Evolutionary conservation across 2,329 filamentous ascomycete species (phyloP), one percentile per base, ranked within the genome.

Genomic region (Thelonectria discophora): DNA sequence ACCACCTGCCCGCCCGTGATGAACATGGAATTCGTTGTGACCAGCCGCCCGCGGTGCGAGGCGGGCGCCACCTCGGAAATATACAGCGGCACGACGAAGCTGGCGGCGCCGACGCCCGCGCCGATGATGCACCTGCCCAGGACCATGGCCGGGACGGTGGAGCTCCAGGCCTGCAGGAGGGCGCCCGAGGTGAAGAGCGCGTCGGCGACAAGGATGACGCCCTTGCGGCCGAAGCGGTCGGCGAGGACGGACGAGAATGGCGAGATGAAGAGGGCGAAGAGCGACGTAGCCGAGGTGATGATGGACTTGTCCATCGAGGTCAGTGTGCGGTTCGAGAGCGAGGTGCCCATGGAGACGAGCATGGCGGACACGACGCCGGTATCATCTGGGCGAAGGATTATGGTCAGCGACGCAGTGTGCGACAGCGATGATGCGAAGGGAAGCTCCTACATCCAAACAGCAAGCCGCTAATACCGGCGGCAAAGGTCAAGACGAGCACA

Each of bases 1-100:
- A 96, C 86, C 2, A 97, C 91, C 77, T 97, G 94, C 0, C 94
- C 94, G 11, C 91, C 81, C 0, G 94, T 97, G 58, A 97, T 90
- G 68, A 96, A 93, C 20, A 97, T 79, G 24, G 90, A 88, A 61
- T 92, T 89, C 58, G 95, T 86, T 1, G 93, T 96, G 4, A 97
- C 90, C 42, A 98, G 80, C 42, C 91, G 81, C 13, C 94, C 94
- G 56, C 94, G 82, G 63, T 91, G 87, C 20, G 87, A 83, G 2
- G 91, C 87, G 0, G 94, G 94, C 3, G 92, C 88, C 12, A 97
- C 81, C 76, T 98, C 94, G 9, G 91, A 90, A 62, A 97, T 94
- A 77, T 97, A 97, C 69, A 97, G 77, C 47, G 94, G 94, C 30
- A 92, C 90, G 4, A 96, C 91, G 69, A 96, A 91, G 73, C 89